Conservation (phyloP, 805 yeast species). For the Starmerella bacillaris region DNA sequence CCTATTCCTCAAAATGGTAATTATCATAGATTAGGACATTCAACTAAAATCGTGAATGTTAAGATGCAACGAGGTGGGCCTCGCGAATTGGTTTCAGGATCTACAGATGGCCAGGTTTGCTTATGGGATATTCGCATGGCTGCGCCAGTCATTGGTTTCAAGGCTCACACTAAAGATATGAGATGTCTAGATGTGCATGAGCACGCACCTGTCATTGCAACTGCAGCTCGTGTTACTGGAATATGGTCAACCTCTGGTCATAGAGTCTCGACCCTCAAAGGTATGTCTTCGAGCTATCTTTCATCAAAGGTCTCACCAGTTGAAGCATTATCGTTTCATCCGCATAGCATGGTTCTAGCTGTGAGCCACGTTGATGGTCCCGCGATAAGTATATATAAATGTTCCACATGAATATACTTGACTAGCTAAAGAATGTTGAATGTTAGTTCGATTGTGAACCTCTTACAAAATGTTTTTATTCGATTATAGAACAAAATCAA, state of each 20-base stretch:
- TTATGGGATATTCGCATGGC: slow-evolving; percentile 72
- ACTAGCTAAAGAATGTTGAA: not conserved
- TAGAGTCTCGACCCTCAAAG: slow-evolving; percentile 36
- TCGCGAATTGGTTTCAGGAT: slow-evolving; percentile 71
- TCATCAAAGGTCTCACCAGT: slow-evolving; percentile 31
- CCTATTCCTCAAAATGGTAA: slow-evolving; percentile 3
- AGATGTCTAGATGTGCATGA: slow-evolving; percentile 74
- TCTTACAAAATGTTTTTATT: too few relatives aligned
- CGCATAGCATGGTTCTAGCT: slow-evolving; percentile 87
- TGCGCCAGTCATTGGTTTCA: slow-evolving; percentile 51
- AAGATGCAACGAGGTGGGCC: slow-evolving; percentile 96
- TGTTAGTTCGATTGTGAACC: too few relatives aligned
- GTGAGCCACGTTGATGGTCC: slow-evolving; percentile 32
- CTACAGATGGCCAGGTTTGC: slow-evolving; percentile 59
- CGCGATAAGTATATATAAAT: slow-evolving; percentile 8
- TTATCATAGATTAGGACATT: slow-evolving; percentile 18
- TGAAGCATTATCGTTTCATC: slow-evolving; percentile 61
- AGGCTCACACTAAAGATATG: slow-evolving; percentile 35
- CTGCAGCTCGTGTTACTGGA: slow-evolving; percentile 64
- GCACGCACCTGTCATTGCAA: slow-evolving; percentile 86
- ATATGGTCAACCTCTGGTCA: slow-evolving; percentile 80
- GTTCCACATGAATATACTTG: slow-evolving; percentile 3
- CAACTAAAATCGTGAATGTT: slow-evolving; percentile 49
- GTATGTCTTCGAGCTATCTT: slow-evolving; percentile 20
- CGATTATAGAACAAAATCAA: too few relatives aligned